Evolutionary conservation across 768 basidiomycete species (phyloP), one percentile per base, ranked within the genome.

Genomic region (Serendipita indica): DNA sequence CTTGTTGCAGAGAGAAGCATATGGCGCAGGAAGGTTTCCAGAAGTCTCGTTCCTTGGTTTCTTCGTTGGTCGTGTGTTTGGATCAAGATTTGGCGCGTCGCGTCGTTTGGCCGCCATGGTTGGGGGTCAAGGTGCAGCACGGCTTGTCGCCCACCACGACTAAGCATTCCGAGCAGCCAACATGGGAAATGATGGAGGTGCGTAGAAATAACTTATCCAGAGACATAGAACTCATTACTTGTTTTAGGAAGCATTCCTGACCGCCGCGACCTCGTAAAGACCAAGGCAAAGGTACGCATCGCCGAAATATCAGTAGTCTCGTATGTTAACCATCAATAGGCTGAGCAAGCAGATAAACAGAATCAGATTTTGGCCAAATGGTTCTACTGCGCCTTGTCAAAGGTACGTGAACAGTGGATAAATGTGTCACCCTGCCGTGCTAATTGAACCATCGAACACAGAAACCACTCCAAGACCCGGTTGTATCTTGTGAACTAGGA

Each of bases 321-420:
- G 1, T 13, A 39, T 3, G 39, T 33, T 57, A 27, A 57, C 18
- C 37, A 33, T 22, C 27, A 2, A 32, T 68, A 85, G 76, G 83
- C 84, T 18, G 89, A 91, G 69, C 81, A 88, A 65, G 88, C 88
- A 0, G 93, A 98, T 76, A 89, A 82, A 70, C 84, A 89, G 1
- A 91, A 91, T 65, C 86, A 94, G 66, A 81, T 83, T 12, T 79
- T 86, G 33, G 92, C 91, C 1, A 75, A 79, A 46, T 98, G 89
- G 91, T 80, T 87, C 61, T 91, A 88, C 68, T 99, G 96, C 67
- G 91, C 93, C 6, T 75, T 99, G 2, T 96, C 93, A 39, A 97
- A 97, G 80, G 92, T 89, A 66, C 57, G 74, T 67, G 34, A 28
- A 30, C 20, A n/a, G 33, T 28, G 2, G n/a, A n/a, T n/a, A n/a